These are phyloP conservation scores for Metschnikowia lachancei DNA, from an alignment of 805 yeast species.

Conservation along the genomic window DNA sequence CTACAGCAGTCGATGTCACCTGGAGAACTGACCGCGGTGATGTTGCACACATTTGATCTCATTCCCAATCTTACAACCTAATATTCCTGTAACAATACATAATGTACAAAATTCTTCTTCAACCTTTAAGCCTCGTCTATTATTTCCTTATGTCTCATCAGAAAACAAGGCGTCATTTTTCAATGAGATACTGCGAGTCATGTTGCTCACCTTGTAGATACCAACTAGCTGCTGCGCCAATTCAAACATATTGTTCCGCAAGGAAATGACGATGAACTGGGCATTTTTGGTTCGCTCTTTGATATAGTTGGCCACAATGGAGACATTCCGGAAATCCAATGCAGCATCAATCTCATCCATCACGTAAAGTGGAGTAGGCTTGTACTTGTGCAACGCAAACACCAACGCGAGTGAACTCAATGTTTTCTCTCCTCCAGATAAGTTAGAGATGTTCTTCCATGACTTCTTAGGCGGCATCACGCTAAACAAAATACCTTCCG, in stretches of 20 bases:
- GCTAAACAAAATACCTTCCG: conserved; percentile 93
- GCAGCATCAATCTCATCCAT: conserved; percentile 99
- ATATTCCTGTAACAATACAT: neutral
- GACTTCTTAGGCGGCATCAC: conserved; percentile 99
- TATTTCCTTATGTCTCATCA: conserved; percentile 1
- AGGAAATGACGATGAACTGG: conserved; percentile 91
- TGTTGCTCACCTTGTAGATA: conserved; percentile 87
- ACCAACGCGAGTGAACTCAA: conserved; percentile 91
- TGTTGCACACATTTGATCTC: conserved; percentile 12
- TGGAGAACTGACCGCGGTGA: conserved; percentile 18
- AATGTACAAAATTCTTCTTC: neutral
- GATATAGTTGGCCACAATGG: conserved; percentile 95
- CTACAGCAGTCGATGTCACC: conserved; percentile 42
- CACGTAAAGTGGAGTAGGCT: conserved; percentile 95
- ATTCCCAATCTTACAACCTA: too few species aligned
- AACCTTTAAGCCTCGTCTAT: neutral
- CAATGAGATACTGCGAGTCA: conserved; percentile 80
- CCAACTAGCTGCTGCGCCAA: conserved; percentile 93
- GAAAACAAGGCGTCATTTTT: conserved; percentile 55
- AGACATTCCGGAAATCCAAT: conserved; percentile 91
- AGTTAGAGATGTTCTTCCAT: conserved; percentile 92
- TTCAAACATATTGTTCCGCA: conserved; percentile 97
- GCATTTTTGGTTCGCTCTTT: conserved; percentile 95
- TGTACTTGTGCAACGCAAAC: conserved; percentile 91
- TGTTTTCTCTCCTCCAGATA: conserved; percentile 98